These are phyloP conservation scores for Casuarina cunninghamiana DNA, from an alignment of 306 rosid species.

Conservation along the genomic window DNA sequence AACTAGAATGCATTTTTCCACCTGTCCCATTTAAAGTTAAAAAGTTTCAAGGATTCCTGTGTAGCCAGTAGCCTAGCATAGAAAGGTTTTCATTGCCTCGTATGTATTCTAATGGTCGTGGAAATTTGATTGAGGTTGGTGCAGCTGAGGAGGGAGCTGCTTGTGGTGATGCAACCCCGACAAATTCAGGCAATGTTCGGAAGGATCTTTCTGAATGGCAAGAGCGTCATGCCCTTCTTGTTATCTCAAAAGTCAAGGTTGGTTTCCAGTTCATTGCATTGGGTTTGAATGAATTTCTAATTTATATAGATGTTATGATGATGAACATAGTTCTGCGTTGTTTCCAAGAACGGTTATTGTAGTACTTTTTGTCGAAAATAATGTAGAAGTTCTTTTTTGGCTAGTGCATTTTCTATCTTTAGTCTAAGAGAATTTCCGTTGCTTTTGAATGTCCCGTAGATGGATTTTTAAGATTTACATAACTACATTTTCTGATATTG, in stretches of 20 bases:
- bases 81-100: not conserved
- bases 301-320: slow-evolving; percentile 8
- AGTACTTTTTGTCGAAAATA: not conserved
- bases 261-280: slow-evolving; percentile 16
- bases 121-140: slow-evolving; percentile 21
- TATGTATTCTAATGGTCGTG: not conserved
- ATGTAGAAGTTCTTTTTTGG: not conserved
- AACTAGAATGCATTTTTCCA: too few relatives aligned
- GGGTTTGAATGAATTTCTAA: not conserved
- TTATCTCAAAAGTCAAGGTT: slow-evolving; percentile 86
- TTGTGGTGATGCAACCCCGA: slow-evolving; percentile 32
- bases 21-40: too few relatives aligned
- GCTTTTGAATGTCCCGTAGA: slow-evolving; percentile 6
- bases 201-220: slow-evolving; percentile 88
- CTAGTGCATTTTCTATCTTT: not conserved
- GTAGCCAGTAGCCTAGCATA: not conserved
- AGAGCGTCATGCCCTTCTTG: slow-evolving; percentile 72
- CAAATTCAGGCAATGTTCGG: slow-evolving; percentile 44
- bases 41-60: too few relatives aligned
- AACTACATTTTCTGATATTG: not conserved
- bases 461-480: slow-evolving; percentile 2
- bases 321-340: not conserved
- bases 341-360: not conserved
- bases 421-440: slow-evolving; percentile 2
- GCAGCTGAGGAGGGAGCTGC: slow-evolving; percentile 49